These are phyloP conservation scores for Citrus sinensis DNA, from an alignment of 345 rosid species.

Conservation along the genomic window DNA sequence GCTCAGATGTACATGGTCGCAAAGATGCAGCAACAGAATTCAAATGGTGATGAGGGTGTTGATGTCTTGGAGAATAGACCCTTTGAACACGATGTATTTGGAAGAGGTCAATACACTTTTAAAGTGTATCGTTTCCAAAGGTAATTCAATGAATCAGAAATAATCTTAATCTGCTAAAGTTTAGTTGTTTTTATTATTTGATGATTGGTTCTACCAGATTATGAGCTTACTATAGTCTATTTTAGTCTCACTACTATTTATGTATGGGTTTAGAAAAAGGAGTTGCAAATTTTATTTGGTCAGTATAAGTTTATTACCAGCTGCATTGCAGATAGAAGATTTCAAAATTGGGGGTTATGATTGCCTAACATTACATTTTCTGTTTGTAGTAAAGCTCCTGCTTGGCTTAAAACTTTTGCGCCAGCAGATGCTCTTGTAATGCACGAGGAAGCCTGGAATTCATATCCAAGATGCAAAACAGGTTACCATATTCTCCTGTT, in stretches of 20 bases:
- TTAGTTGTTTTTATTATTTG: not conserved
- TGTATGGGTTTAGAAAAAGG: not conserved
- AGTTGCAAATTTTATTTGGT: not conserved
- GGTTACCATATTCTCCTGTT: slow-evolving; percentile 29
- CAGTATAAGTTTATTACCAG: not conserved
- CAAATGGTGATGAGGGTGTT: slow-evolving; percentile 54
- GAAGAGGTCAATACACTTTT: slow-evolving; percentile 54
- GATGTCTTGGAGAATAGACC: slow-evolving; percentile 50
- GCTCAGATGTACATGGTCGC: slow-evolving; percentile 62
- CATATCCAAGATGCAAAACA: slow-evolving; percentile 76
- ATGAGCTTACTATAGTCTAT: not conserved
- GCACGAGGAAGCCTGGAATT: slow-evolving; percentile 77
- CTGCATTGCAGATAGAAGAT: not conserved
- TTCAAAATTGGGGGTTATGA: not conserved
- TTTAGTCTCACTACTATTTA: not conserved
- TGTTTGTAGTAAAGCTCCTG: slow-evolving; percentile 60
- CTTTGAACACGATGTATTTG: slow-evolving; percentile 41
- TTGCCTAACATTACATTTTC: not conserved
- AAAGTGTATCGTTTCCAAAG: slow-evolving; percentile 66
- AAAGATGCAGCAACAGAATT: slow-evolving; percentile 67
- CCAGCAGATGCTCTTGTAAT: slow-evolving; percentile 63
- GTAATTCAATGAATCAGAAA: slow-evolving; percentile 20
- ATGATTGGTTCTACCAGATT: not conserved
- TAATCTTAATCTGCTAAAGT: not conserved
- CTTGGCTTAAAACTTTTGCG: slow-evolving; percentile 64